Conservation (phyloP, 1,284 basidiomycete genomes). For the Moniliella sp. region DNA sequence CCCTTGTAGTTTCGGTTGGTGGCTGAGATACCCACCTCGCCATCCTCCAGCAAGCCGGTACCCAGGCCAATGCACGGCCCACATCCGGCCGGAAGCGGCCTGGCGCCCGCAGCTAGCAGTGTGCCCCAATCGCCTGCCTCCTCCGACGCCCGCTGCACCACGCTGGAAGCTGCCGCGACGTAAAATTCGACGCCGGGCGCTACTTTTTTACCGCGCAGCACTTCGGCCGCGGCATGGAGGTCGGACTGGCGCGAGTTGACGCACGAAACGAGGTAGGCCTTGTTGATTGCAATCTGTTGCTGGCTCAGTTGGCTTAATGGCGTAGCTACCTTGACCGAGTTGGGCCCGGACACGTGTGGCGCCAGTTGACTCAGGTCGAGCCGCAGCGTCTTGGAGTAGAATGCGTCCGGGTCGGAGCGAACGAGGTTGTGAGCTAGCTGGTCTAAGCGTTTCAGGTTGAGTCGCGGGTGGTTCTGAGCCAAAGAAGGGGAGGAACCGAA, state of each 20-base stretch:
- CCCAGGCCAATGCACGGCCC: constrained; percentile 94
- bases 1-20: constrained; percentile 99
- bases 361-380: constrained; percentile 82
- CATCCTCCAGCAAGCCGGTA: constrained; percentile 73
- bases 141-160: constrained; percentile 76
- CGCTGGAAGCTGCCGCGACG: constrained; percentile 76
- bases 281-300: constrained; percentile 62
- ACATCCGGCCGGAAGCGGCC: constrained; percentile 77
- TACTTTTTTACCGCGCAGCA: constrained; percentile 62
- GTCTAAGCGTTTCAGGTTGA: constrained; percentile 55
- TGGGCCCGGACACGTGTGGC: constrained; percentile 85
- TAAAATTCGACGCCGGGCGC: constrained; percentile 81
- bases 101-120: constrained; percentile 66
- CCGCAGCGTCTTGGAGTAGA: constrained; percentile 68
- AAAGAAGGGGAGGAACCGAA: constrained; percentile 44
- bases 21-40: constrained; percentile 82
- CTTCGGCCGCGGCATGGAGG: constrained; percentile 69
- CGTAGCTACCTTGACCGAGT: constrained; percentile 85
- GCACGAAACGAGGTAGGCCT: constrained; percentile 93
- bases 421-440: constrained; percentile 42
- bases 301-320: constrained; percentile 61
- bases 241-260: constrained; percentile 93
- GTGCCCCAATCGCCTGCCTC: constrained; percentile 66
- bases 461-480: constrained; percentile 52
- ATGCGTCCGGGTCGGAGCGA: constrained; percentile 53